Evolutionary conservation across 2,329 filamentous ascomycete genomes (phyloP).

Genomic region (Colletotrichum graminicola): DNA sequence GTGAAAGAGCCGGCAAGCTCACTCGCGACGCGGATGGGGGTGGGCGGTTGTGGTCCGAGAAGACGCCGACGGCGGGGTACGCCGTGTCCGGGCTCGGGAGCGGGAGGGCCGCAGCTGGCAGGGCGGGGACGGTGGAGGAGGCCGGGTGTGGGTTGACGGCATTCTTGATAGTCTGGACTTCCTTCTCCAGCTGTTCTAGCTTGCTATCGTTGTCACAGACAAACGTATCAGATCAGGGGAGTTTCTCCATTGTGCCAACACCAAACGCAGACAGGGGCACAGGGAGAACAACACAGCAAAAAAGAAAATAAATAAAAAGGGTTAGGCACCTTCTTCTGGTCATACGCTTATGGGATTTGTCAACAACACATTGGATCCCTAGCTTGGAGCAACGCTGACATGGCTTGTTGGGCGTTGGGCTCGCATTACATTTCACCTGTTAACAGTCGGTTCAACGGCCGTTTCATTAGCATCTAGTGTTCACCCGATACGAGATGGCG

Average conservation of each 20-base stretch:
- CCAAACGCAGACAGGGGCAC: neutral
- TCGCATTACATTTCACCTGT: conserved; percentile 61
- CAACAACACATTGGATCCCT: conserved; percentile 58
- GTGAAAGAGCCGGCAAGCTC: conserved; percentile 35
- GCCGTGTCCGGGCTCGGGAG: conserved; percentile 48
- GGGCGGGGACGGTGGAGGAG: conserved; percentile 22
- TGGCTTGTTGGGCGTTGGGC: conserved; percentile 53
- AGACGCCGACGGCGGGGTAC: conserved; percentile 41
- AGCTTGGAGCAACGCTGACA: conserved; percentile 61
- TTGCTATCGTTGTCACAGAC: conserved; percentile 55
- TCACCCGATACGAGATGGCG: neutral
- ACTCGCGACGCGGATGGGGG: conserved; percentile 37
- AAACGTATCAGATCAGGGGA: conserved; percentile 24
- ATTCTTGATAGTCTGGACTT: conserved; percentile 42
- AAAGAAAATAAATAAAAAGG: neutral
- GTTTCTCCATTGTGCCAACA: neutral
- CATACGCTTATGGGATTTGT: conserved; percentile 61
- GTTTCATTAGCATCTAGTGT: conserved; percentile 9
- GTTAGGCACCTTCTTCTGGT: conserved; percentile 57
- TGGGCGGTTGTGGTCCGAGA: conserved; percentile 42
- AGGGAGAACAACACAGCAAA: neutral
- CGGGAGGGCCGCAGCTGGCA: conserved; percentile 35
- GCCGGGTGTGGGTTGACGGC: conserved; percentile 52
- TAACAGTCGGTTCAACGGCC: conserved; percentile 13
- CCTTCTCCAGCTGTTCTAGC: conserved; percentile 56